Percentiles rank a stretch among this genome's conserved stretches.
These are phyloP conservation scores for Hypoxylon crocopeplum DNA, from an alignment of 495 filamentous ascomycete species.

Conservation along the genomic window DNA sequence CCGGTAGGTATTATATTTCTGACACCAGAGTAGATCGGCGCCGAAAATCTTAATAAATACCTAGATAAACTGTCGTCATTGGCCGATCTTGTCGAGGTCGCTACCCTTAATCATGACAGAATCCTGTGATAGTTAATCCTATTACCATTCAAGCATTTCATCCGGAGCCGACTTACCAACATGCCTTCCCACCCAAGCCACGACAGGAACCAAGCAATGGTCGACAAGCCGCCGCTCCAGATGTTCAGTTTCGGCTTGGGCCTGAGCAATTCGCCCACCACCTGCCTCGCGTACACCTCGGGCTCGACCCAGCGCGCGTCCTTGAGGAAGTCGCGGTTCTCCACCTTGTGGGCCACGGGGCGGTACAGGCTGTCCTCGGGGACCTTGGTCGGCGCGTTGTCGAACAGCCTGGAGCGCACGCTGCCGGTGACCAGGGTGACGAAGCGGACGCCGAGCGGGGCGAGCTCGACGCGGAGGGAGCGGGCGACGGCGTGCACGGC, in stretches of 20 bases:
- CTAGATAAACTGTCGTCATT: background rate
- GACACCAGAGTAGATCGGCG: no score
- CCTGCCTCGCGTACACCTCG: slow-evolving; percentile 40
- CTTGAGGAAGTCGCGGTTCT: slow-evolving; percentile 31
- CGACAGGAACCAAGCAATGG: slow-evolving; percentile 33
- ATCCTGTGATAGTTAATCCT: slow-evolving; percentile 47
- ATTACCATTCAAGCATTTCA: slow-evolving; percentile 38
- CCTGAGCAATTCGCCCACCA: slow-evolving; percentile 40
- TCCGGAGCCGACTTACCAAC: slow-evolving; percentile 21
- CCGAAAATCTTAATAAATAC: background rate
- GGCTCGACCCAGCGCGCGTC: slow-evolving; percentile 25
- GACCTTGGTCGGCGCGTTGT: slow-evolving; percentile 33
- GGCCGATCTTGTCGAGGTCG: slow-evolving; percentile 39
- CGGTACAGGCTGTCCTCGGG: slow-evolving; percentile 30
- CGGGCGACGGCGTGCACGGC: no score
- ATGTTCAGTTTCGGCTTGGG: slow-evolving; percentile 36
- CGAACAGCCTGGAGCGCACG: slow-evolving; percentile 35
- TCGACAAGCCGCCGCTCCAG: slow-evolving; percentile 43
- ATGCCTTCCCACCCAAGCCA: slow-evolving; percentile 32
- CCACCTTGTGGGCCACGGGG: slow-evolving; percentile 18
- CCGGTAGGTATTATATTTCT: no score
- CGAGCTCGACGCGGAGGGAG: no score
- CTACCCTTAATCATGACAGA: slow-evolving; percentile 45
- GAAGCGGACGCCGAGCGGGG: no score
- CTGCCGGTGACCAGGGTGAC: no score